phyloP scores from a whole-genome alignment of 1,139 yeast species.

The Hanseniaspora uvarum region DNA sequence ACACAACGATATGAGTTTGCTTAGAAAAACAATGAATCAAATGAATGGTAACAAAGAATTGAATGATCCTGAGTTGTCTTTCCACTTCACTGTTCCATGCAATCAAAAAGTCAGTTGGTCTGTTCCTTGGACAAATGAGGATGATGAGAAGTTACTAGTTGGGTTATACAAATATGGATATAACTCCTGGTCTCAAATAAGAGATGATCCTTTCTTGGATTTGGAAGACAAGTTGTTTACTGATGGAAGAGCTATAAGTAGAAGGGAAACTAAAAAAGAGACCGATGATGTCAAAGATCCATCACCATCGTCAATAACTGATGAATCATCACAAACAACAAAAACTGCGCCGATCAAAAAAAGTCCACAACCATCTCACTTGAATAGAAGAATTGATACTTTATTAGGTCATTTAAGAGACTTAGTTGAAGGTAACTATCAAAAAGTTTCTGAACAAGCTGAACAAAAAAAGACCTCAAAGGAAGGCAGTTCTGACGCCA shows the following conservation, averaged over 20 bases:
- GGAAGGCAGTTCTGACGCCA: neutral
- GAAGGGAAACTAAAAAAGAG: constrained; percentile 26
- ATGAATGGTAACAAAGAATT: constrained; percentile 11
- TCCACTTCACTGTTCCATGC: constrained; percentile 47
- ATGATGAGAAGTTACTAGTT: constrained; percentile 75
- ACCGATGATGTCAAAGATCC: neutral
- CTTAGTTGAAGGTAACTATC: constrained; percentile 17
- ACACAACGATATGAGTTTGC: constrained; percentile 66
- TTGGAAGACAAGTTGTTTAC: constrained; percentile 74
- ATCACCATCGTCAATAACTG: neutral
- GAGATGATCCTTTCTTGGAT: constrained; percentile 90
- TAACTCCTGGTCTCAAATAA: constrained; percentile 87
- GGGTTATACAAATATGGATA: constrained; percentile 91
- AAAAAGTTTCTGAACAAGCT: neutral
- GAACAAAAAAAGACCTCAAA: constrained; percentile 11
- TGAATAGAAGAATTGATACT: constrained; percentile 89
- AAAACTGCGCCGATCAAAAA: constrained; percentile 37
- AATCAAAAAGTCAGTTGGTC: constrained; percentile 87
- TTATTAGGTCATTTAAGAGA: constrained; percentile 54
- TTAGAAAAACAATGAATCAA: constrained; percentile 41
- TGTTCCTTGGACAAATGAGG: constrained; percentile 71
- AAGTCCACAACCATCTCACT: constrained; percentile 86
- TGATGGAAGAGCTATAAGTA: constrained; percentile 32
- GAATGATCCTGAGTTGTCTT: constrained; percentile 31
- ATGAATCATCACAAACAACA: neutral